Conservation (phyloP, 192 early-diverging fungal species). For the Podila horticola region DNA sequence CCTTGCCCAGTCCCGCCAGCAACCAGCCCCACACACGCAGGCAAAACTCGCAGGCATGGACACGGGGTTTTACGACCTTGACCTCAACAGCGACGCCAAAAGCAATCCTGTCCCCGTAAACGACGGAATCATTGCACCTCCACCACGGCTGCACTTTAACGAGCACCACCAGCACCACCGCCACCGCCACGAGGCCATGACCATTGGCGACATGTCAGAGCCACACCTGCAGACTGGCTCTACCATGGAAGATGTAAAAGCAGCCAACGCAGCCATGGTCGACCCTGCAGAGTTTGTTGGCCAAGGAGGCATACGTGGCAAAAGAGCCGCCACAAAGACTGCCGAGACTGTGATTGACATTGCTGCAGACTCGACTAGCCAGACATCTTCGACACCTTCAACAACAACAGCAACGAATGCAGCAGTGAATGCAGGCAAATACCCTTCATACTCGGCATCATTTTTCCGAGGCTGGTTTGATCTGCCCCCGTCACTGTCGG, state of each 20-base stretch:
- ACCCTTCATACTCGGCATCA: not conserved
- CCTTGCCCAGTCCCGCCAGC: not conserved
- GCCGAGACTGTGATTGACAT: not conserved
- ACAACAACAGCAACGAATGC: not conserved
- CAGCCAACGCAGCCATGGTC: too few species aligned
- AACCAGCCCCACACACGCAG: not conserved
- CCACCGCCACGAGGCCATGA: slow-evolving; percentile 4
- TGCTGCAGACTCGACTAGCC: not conserved
- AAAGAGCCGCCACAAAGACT: not conserved
- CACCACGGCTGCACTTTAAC: not conserved
- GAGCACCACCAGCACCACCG: not conserved
- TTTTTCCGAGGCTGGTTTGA: slow-evolving; percentile 1
- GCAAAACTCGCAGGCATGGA: not conserved
- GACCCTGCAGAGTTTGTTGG: too few species aligned
- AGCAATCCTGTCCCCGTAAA: not conserved
- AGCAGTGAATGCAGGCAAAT: not conserved
- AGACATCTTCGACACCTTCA: not conserved
- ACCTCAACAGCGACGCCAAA: not conserved
- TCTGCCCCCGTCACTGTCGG: not conserved
- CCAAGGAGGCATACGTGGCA: too few species aligned
- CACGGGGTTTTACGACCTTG: not conserved
- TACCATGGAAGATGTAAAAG: not conserved
- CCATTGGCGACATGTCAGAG: not conserved
- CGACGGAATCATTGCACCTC: not conserved
- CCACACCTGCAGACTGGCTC: not conserved